Conservation (phyloP, 805 yeast species). For the Saccharomycopsis fermentans region DNA sequence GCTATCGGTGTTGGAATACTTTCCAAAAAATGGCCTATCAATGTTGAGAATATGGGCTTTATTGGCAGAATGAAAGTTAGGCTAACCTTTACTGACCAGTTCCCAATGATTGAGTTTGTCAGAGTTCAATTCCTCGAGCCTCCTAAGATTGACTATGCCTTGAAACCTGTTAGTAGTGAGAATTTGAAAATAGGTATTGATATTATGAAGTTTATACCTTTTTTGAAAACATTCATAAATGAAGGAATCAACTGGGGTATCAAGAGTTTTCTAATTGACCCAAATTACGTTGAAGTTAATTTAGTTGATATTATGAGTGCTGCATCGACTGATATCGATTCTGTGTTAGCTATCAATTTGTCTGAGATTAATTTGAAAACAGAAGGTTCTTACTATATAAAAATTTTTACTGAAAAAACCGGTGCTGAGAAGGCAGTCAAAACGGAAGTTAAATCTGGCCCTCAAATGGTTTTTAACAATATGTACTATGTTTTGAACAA, state of each 20-base stretch:
- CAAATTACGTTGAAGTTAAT: conserved; percentile 67
- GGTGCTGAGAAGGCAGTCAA: conserved; percentile 30
- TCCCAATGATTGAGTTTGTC: conserved; percentile 72
- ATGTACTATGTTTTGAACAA: conserved; percentile 50
- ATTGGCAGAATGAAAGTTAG: conserved; percentile 52
- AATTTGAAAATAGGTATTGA: conserved; percentile 60
- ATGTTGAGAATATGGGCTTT: conserved; percentile 73
- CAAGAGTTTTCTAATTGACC: conserved; percentile 74
- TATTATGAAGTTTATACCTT: conserved; percentile 77
- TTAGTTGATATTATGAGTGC: conserved; percentile 62
- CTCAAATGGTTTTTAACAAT: conserved; percentile 60
- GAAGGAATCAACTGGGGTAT: conserved; percentile 57
- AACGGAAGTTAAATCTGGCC: conserved; percentile 48
- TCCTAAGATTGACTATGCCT: conserved; percentile 65
- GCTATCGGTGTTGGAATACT: conserved; percentile 74
- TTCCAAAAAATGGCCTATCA: conserved; percentile 64
- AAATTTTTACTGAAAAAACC: conserved; percentile 34
- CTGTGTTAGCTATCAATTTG: conserved; percentile 56
- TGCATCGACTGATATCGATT: conserved; percentile 56
- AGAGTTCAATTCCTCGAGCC: conserved; percentile 68
- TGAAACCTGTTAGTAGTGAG: conserved; percentile 85
- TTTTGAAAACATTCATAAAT: conserved; percentile 63
- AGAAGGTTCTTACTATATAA: conserved; percentile 51
- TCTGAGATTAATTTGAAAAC: conserved; percentile 38
- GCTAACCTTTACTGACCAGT: conserved; percentile 50